Conservation (phyloP, 2,329 filamentous ascomycete genomes). For the Zymoseptoria tritici region DNA sequence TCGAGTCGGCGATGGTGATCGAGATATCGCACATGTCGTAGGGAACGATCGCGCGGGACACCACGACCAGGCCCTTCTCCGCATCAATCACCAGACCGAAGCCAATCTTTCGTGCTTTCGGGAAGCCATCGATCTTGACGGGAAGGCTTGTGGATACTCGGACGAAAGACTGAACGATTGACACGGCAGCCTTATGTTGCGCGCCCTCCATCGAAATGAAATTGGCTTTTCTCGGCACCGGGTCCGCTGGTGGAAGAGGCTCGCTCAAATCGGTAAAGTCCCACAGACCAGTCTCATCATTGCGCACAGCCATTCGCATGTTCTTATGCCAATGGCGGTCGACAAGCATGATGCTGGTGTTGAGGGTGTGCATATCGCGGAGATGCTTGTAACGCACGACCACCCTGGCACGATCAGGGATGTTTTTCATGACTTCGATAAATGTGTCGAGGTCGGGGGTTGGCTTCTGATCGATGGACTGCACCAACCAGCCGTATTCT, state of each 20-base stretch:
- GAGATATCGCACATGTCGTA: constrained; percentile 96
- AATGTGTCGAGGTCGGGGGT: constrained; percentile 83
- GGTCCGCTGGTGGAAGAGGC: constrained; percentile 65
- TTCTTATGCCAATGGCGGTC: constrained; percentile 94
- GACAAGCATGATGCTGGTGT: constrained; percentile 85
- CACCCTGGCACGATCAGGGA: constrained; percentile 73
- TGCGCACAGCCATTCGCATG: constrained; percentile 86
- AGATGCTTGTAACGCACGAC: constrained; percentile 96
- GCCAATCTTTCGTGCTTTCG: constrained; percentile 85
- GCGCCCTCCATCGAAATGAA: constrained; percentile 90
- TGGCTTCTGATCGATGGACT: constrained; percentile 85
- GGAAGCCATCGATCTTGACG: constrained; percentile 95
- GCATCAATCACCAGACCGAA: constrained; percentile 98
- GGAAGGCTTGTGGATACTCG: constrained; percentile 90
- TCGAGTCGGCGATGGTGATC: constrained; percentile 91
- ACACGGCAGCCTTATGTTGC: constrained; percentile 80
- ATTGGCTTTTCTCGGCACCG: constrained; percentile 68
- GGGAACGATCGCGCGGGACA: constrained; percentile 87
- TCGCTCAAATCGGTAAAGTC: constrained; percentile 84
- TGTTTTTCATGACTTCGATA: constrained; percentile 79
- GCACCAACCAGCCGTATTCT: constrained; percentile 87
- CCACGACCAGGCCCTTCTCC: constrained; percentile 87
- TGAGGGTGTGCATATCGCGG: constrained; percentile 84
- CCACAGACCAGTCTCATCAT: constrained; percentile 86
- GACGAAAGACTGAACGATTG: constrained; percentile 90